Base-by-base conservation (phyloP, 2,329 filamentous ascomycete species). In the Aspergillus alliaceus region DNA sequence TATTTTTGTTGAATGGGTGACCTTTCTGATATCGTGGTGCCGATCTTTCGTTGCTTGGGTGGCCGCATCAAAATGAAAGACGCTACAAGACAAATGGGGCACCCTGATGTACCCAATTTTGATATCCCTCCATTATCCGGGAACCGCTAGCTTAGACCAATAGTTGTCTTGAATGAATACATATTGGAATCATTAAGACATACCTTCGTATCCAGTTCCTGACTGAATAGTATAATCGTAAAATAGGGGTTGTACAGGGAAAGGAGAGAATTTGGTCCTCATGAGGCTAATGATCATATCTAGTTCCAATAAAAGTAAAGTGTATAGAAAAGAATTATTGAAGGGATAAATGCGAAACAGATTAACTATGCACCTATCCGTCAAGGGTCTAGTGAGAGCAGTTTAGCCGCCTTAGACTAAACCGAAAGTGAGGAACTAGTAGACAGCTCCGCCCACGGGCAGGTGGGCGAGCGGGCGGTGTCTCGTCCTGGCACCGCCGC, bases 401-500 rank as follows among this genome's bases (percentile, higher is more conserved):
- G n/a, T 44, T 44, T 44, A 44, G 40, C 24, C 12, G 24, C 40
- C 7, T 44, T 44, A 2, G 40, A 44, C 40, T 44, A 44, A 29
- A 22, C 40, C 14, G n/a, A 44, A 44, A 29, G 22, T 29, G 15
- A 9, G 14, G 24, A 44, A 44, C 42, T 53, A 53, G 40, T 42
- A 34, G 20, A 25, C 18, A 49, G 46, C 35, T 48, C 42, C 32
- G 31, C 48, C 27, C 39, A 49, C 32, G 27, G 34, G 44, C 46
- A 54, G 57, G 51, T n/a, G n/a, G n/a, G n/a, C n/a, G n/a, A n/a
- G n/a, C n/a, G n/a, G 54, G 49, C 57, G 42, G 44, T 57, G 57
- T 59, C 51, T 54, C 49, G 32, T 51, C 32, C 52, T 48, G 52
- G 49, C 46, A 53, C 50, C 47, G 42, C 53, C 42, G 48, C 37